Conservation (phyloP, 345 rosid genomes). For the Linum lewisii region DNA sequence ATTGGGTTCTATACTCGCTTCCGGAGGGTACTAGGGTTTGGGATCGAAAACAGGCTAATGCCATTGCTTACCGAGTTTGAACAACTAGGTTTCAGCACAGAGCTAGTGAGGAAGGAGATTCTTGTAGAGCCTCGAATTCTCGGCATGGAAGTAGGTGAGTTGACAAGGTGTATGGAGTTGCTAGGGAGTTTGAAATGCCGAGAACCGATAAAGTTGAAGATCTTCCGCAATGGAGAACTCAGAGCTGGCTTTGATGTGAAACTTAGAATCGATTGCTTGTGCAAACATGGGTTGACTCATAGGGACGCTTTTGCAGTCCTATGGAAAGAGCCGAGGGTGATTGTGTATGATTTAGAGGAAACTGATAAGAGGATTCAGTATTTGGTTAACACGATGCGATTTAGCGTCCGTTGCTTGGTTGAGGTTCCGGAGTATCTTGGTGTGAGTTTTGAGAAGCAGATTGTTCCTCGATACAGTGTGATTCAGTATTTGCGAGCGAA, state of each 20-base stretch:
- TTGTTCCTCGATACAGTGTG: constrained; percentile 59
- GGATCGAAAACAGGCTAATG: constrained; percentile 39
- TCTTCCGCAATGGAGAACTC: constrained; percentile 40
- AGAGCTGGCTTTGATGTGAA: constrained; percentile 73
- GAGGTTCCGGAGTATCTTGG: constrained; percentile 78
- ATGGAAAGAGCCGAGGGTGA: constrained; percentile 75
- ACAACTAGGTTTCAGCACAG: constrained; percentile 45
- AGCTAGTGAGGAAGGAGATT: constrained; percentile 44
- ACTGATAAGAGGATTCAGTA: constrained; percentile 66
- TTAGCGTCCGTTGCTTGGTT: constrained; percentile 35
- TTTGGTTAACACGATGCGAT: constrained; percentile 42
- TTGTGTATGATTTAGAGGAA: constrained; percentile 45
- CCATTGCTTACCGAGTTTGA: constrained; percentile 55
- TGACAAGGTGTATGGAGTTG: constrained; percentile 52
- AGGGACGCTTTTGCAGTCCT: constrained; percentile 70
- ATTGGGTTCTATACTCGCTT: constrained; percentile 35
- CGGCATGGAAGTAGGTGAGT: constrained; percentile 71
- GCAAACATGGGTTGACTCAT: constrained; percentile 56
- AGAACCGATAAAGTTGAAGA: constrained; percentile 35
- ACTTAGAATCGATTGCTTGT: constrained; percentile 64
- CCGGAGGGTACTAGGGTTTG: constrained; percentile 44
- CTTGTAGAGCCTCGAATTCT: constrained; percentile 49
- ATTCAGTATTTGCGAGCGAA: constrained; percentile 46
- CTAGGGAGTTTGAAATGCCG: constrained; percentile 54
- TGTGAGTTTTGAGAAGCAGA: constrained; percentile 68